Percentiles rank a stretch among this genome's conserved stretches.
These are phyloP conservation scores for Ogataea kodamae DNA, from an alignment of 805 yeast genomes.

Conservation along the genomic window DNA sequence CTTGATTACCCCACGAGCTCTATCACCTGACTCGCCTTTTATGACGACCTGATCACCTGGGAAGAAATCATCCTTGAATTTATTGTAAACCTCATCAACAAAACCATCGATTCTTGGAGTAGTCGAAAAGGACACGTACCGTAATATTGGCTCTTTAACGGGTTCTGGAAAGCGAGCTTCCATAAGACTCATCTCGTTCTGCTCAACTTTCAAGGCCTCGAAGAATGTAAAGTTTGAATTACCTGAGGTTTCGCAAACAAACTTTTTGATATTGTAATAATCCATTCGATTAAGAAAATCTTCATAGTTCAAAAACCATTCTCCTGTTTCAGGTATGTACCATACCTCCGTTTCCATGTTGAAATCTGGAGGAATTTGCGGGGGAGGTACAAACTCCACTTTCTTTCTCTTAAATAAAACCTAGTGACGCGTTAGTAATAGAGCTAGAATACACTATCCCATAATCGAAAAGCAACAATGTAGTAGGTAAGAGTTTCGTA, in stretches of 20 bases:
- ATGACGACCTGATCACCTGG: conserved; percentile 86
- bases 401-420: conserved; percentile 75
- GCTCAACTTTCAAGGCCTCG: conserved; percentile 81
- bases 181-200: conserved; percentile 56
- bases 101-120: conserved; percentile 79
- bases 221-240: conserved; percentile 86
- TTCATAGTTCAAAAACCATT: conserved; percentile 79
- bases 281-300: conserved; percentile 71
- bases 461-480: too few relatives aligned
- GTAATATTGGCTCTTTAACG: conserved; percentile 84
- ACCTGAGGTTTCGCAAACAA: conserved; percentile 95
- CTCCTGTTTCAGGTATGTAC: conserved; percentile 80
- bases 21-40: conserved; percentile 41
- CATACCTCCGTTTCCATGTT: conserved; percentile 63
- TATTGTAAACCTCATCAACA: conserved; percentile 80
- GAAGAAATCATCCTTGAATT: conserved; percentile 77
- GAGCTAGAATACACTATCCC: too few relatives aligned
- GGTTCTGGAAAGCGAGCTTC: conserved; percentile 87
- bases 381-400: conserved; percentile 56
- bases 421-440: conserved; percentile 35
- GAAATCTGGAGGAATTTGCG: conserved; percentile 52
- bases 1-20: conserved; percentile 58
- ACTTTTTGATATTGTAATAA: conserved; percentile 69
- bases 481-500: too few relatives aligned
- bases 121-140: conserved; percentile 77